Base-by-base conservation (phyloP, 495 filamentous ascomycete species). In the Xylaria grammica region DNA sequence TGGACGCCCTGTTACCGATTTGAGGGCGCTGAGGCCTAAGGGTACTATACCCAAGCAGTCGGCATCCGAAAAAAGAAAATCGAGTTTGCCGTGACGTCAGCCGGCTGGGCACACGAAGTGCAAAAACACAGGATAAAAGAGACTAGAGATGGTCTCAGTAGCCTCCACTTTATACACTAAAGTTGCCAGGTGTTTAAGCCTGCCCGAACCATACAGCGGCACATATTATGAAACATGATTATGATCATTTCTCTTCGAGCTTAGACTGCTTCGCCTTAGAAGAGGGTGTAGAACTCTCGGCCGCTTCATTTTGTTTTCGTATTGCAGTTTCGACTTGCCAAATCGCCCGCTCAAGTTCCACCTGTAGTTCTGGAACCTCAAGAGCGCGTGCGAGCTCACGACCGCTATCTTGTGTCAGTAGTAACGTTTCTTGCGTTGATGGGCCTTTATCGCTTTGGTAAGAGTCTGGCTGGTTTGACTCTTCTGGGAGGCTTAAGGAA, bases 311-410 rank as follows among this genome's bases (percentile, higher is more conserved):
- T 58, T 86, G 76, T 42, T 86, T 80, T 58, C 82, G 70, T 58
- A 94, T 76, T 40, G 86, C 83, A 62, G 83, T 85, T 70, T 93
- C 86, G 1, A 97, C 91, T 79, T 98, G 94, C 80, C 90, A 86
- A 40, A 95, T 90, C 3, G 94, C 94, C 29, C 94, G 82, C 69
- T 97, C 93, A 1, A 96, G 87, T 77, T 98, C 95, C n/a, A 91
- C 77, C 54, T 89, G 89, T 57, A 98, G 85, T 58, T 92, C 91
- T 0, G 94, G 93, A 26, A 97, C 80, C 10, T 91, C 82, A n/a
- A 95, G 76, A 0, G 87, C 83, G 48, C 87, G 77, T 20, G 91
- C 88, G 60, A 98, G 84, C 66, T 84, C 80, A 66, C 82, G 84
- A 7, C 83, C 83, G 64, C 89, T 82, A 64, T 83, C 81, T 65